Evolutionary conservation across 2,329 filamentous ascomycete species (phyloP), one percentile per base, ranked within the genome.

Genomic region (Camillea tinctor): DNA sequence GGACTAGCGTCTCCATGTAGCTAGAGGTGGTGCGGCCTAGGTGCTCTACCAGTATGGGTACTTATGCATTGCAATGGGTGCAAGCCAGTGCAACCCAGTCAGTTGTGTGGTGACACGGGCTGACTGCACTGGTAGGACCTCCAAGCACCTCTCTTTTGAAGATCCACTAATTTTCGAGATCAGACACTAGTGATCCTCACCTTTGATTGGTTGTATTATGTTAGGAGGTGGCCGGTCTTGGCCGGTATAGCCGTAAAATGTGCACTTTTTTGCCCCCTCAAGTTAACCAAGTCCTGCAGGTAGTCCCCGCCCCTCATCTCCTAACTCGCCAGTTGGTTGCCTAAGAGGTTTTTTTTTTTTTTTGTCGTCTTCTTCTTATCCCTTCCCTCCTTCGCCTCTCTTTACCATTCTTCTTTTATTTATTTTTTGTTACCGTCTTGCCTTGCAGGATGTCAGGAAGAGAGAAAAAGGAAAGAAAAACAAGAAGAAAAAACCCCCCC

Each of bases 81-180:
- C 36, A 44, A 44, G 13, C 36, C 36, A 44, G 36, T 44, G 36
- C 36, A 44, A 44, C 36, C 36, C 36, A 44, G 36, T 44, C 26
- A 44, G 36, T n/a, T 15, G 36, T 44, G 36, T 44, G 36, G 36
- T 44, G 36, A 44, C 36, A 44, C 36, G 36, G 36, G 36, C 36
- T 44, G 36, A 44, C 21, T 23, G 49, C 49, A 21, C 26, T 40
- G 23, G 52, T 54, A 54, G 52, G 19, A 55, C 44, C 48, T 49
- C 21, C 20, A n/a, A n/a, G n/a, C n/a, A n/a, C n/a, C n/a, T n/a
- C n/a, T n/a, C n/a, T 30, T 23, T 49, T 30, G 9, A 44, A 26
- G 52, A 44, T 13, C 52, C 52, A 54, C 52, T 22, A 36, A 40
- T 22, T 20, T 55, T 55, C 54, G 44, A 55, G 54, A 55, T 55